Evolutionary conservation across 208 protist genomes (phyloP).

Genomic region (Trypanosoma conorhini): DNA sequence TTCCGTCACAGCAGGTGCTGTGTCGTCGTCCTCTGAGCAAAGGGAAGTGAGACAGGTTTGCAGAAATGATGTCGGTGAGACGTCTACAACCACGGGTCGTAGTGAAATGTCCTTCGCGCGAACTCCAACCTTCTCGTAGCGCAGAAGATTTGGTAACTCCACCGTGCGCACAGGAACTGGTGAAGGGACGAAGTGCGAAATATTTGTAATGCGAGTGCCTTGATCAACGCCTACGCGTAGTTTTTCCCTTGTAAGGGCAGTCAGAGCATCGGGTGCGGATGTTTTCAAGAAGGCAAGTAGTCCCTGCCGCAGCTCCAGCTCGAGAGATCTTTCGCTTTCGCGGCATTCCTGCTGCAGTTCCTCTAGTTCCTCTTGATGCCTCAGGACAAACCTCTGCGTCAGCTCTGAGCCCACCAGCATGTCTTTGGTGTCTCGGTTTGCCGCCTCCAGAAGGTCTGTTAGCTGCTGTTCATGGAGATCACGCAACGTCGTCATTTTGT

Average conservation of each 20-base stretch:
- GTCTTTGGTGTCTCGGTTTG: conserved; percentile 35
- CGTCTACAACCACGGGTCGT: conserved; percentile 64
- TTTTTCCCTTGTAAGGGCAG: conserved; percentile 17
- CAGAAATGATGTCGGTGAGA: conserved; percentile 52
- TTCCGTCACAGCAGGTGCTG: conserved; percentile 39
- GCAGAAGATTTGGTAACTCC: conserved; percentile 45
- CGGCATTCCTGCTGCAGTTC: conserved; percentile 33
- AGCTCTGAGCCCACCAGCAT: conserved; percentile 72
- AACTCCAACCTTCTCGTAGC: conserved; percentile 7
- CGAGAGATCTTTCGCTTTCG: conserved; percentile 30
- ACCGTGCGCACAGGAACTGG: conserved; percentile 57
- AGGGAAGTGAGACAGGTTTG: conserved; percentile 40
- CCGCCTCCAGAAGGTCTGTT: conserved; percentile 53
- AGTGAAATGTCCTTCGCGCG: conserved; percentile 31
- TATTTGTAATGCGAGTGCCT: conserved; percentile 12
- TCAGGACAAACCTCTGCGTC: conserved; percentile 55
- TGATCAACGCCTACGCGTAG: conserved; percentile 1
- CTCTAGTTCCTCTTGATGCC: conserved; percentile 64
- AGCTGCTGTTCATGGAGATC: conserved; percentile 58
- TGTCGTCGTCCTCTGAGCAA: conserved; percentile 7
- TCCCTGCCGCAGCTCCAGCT: conserved; percentile 39
- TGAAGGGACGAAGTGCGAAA: conserved; percentile 7
- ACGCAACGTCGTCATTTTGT: conserved; percentile 37
- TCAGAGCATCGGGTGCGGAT: conserved; percentile 59
- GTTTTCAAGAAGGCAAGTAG: conserved; percentile 52